Percentiles rank a stretch among this genome's conserved stretches.
phyloP scores from a whole-genome alignment of 768 basidiomycete genomes.

The Suillus alpinus region DNA sequence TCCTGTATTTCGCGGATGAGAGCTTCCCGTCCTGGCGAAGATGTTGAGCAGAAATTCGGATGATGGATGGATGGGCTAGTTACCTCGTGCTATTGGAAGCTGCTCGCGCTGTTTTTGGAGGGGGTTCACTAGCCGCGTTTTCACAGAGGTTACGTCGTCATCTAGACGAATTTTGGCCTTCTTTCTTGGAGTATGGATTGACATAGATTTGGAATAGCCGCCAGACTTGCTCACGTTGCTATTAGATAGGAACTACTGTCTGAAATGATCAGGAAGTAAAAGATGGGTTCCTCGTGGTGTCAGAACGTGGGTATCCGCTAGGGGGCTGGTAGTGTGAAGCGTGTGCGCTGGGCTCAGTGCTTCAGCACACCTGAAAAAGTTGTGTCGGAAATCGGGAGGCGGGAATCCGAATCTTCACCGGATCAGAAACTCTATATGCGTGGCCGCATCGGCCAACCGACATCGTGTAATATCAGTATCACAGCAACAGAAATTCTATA shows the following conservation, averaged over 20 bases:
- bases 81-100: slow-evolving; percentile 80
- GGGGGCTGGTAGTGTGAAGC: not conserved
- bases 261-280: not conserved
- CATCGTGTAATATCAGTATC: too few relatives aligned
- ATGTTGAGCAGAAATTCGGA: not conserved
- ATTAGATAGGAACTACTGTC: not conserved
- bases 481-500: not conserved
- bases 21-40: slow-evolving; percentile 62
- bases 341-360: not conserved
- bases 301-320: not conserved
- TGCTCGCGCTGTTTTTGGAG: slow-evolving; percentile 65
- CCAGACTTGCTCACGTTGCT: not conserved
- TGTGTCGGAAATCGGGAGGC: slow-evolving; percentile 1
- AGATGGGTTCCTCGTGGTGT: not conserved
- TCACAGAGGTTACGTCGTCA: slow-evolving; percentile 16
- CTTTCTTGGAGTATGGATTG: slow-evolving; percentile 23
- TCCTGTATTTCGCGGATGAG: slow-evolving; percentile 68
- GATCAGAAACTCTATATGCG: not conserved
- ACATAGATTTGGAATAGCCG: slow-evolving; percentile 12
- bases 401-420: not conserved
- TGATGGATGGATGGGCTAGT: slow-evolving; percentile 15
- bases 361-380: not conserved
- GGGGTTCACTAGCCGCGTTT: slow-evolving; percentile 10
- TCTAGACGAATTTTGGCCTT: slow-evolving; percentile 22
- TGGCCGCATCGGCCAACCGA: not conserved